phyloP scores from a whole-genome alignment of 345 rosid genomes.

The Aquilaria sinensis region DNA sequence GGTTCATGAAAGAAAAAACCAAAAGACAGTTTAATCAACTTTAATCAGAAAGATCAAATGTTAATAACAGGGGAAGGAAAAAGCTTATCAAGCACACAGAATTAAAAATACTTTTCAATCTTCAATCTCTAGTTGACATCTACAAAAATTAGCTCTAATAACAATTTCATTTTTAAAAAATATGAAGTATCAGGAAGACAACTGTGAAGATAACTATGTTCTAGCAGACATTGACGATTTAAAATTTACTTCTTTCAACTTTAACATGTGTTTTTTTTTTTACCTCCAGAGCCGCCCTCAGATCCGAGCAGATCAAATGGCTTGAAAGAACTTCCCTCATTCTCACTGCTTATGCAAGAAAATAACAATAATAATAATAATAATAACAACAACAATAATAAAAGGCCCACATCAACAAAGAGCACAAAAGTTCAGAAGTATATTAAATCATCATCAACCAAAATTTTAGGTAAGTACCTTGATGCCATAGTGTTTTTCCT shows the following conservation, averaged over 20 bases:
- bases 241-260: too few relatives aligned
- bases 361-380: constrained; percentile 20
- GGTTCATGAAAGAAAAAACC: constrained; percentile 3
- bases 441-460: background rate
- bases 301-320: constrained; percentile 66
- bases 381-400: constrained; percentile 9
- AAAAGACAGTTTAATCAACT: background rate
- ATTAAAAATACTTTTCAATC: too few relatives aligned
- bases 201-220: constrained; percentile 3
- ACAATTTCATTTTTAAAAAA: constrained; percentile 3
- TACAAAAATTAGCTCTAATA: background rate
- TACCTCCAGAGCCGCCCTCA: constrained; percentile 71
- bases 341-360: constrained; percentile 40
- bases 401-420: background rate
- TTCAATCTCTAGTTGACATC: too few relatives aligned
- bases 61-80: background rate
- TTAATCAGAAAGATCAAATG: background rate
- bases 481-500: constrained; percentile 46
- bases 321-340: constrained; percentile 45
- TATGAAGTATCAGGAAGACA: background rate
- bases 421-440: constrained; percentile 4
- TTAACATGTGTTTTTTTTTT: constrained; percentile 1
- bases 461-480: constrained; percentile 27
- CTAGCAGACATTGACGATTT: background rate
- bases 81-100: too few relatives aligned